Percentiles rank a stretch among this genome's conserved stretches.
Conservation (phyloP, 108 stramenopile genomes). For the Epithemia pelagica region DNA sequence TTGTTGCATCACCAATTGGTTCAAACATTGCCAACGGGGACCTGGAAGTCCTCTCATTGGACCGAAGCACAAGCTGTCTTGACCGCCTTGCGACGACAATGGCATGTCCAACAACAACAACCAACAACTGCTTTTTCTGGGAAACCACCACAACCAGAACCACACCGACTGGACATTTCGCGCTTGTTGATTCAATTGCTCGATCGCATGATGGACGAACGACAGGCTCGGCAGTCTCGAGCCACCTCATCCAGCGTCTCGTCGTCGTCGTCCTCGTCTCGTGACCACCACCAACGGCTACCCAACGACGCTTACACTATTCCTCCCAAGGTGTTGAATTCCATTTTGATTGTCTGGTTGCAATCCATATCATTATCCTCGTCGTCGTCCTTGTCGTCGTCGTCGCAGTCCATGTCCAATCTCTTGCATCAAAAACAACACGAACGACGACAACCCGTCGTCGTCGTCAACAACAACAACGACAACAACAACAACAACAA, state of each 20-base stretch:
- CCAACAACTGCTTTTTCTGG: too few relatives aligned
- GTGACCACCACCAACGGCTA: too few relatives aligned
- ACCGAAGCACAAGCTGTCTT: too few relatives aligned
- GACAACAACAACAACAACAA: not conserved
- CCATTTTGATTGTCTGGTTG: not conserved
- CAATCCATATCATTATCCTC: not conserved
- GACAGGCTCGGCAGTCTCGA: not conserved
- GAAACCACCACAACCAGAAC: too few relatives aligned
- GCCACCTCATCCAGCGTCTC: not conserved
- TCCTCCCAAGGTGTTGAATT: not conserved
- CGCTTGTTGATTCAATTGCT: not conserved
- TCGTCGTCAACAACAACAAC: not conserved
- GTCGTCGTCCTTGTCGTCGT: too few relatives aligned
- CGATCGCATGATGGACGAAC: not conserved
- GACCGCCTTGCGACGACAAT: too few relatives aligned
- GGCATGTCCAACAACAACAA: too few relatives aligned
- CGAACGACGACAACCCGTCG: not conserved
- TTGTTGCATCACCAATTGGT: too few relatives aligned
- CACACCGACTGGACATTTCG: too few relatives aligned
- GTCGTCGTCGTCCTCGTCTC: too few relatives aligned
- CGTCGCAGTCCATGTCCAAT: not conserved
- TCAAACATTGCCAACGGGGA: too few relatives aligned
- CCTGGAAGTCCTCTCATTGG: too few relatives aligned
- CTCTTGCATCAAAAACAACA: constrained; percentile 4
- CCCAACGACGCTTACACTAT: not conserved